phyloP scores from a whole-genome alignment of 2,329 filamentous ascomycete species.

The Camptophora hylomeconis region DNA sequence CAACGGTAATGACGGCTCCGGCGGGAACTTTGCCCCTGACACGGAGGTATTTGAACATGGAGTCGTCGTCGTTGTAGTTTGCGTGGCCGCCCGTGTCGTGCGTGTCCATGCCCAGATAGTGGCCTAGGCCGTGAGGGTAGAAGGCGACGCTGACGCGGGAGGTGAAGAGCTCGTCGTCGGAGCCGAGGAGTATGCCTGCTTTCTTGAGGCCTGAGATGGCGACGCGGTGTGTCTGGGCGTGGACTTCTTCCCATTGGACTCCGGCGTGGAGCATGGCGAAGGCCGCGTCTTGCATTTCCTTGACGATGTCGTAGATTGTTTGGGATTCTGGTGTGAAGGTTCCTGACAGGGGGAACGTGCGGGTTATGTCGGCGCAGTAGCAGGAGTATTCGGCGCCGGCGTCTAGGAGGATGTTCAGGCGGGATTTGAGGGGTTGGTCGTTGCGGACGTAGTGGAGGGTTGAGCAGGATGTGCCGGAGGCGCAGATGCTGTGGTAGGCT shows the following conservation, averaged over 20 bases:
- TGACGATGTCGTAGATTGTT: slow-evolving; percentile 64
- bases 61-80: slow-evolving; percentile 65
- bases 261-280: slow-evolving; percentile 58
- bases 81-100: slow-evolving; percentile 74
- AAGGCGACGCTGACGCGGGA: slow-evolving; percentile 76
- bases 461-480: slow-evolving; percentile 66
- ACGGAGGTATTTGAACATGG: slow-evolving; percentile 76
- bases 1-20: slow-evolving; percentile 80
- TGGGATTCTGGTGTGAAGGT: slow-evolving; percentile 55
- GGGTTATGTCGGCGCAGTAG: slow-evolving; percentile 83
- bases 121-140: slow-evolving; percentile 81
- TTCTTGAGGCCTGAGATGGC: slow-evolving; percentile 57
- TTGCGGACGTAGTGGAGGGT: slow-evolving; percentile 82
- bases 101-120: slow-evolving; percentile 86
- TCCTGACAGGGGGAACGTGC: slow-evolving; percentile 68
- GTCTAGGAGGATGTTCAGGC: slow-evolving; percentile 69
- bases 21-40: slow-evolving; percentile 63
- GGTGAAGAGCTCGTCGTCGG: slow-evolving; percentile 59
- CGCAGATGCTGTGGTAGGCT: slow-evolving; percentile 82
- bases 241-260: slow-evolving; percentile 56
- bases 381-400: slow-evolving; percentile 74
- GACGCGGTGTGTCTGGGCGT: slow-evolving; percentile 58
- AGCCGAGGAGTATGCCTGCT: slow-evolving; percentile 59
- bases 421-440: slow-evolving; percentile 53
- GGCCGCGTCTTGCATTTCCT: slow-evolving; percentile 66